Conservation (phyloP, 2,329 filamentous ascomycete genomes). For the Aspergillus puulaauensis region DNA sequence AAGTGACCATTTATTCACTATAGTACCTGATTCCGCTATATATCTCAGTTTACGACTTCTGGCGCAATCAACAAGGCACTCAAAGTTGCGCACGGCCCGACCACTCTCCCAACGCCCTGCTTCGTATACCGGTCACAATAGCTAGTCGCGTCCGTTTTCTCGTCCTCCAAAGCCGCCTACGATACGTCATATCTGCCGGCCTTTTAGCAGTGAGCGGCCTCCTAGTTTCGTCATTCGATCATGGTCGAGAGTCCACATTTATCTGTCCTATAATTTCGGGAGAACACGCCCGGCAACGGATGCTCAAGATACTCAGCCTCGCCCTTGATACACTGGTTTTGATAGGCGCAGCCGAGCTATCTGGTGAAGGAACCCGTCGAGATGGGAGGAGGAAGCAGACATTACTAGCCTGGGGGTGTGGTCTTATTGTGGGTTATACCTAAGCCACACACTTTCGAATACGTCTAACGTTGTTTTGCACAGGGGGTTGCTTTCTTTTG, state of each 20-base stretch:
- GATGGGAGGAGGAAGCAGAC: conserved; percentile 26
- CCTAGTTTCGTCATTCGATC: conserved; percentile 33
- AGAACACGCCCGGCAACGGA: conserved; percentile 34
- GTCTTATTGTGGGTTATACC: conserved; percentile 29
- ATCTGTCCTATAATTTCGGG: conserved; percentile 47
- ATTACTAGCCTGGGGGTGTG: conserved; percentile 28
- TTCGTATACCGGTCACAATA: conserved; percentile 21
- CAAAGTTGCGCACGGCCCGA: conserved; percentile 21
- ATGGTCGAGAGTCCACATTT: conserved; percentile 46
- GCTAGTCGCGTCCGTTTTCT: conserved; percentile 31
- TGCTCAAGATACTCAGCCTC: conserved; percentile 38
- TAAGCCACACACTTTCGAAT: not conserved
- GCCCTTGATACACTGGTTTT: conserved; percentile 45
- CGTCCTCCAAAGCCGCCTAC: conserved; percentile 33
- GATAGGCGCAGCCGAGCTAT: conserved; percentile 32
- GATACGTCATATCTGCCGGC: conserved; percentile 39
- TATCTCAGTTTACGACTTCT: conserved; percentile 43
- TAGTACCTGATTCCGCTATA: conserved; percentile 43
- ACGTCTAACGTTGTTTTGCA: not conserved
- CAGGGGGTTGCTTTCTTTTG: conserved; percentile 40
- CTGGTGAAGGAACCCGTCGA: conserved; percentile 18
- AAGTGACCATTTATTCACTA: not conserved
- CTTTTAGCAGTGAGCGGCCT: conserved; percentile 41
- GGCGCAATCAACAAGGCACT: conserved; percentile 29
- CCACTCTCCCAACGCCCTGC: conserved; percentile 15